A percentile compares a stretch with the other conserved stretches of the same genome.
These are phyloP conservation scores for Ogataea pini DNA, from an alignment of 805 yeast species.

Conservation along the genomic window DNA sequence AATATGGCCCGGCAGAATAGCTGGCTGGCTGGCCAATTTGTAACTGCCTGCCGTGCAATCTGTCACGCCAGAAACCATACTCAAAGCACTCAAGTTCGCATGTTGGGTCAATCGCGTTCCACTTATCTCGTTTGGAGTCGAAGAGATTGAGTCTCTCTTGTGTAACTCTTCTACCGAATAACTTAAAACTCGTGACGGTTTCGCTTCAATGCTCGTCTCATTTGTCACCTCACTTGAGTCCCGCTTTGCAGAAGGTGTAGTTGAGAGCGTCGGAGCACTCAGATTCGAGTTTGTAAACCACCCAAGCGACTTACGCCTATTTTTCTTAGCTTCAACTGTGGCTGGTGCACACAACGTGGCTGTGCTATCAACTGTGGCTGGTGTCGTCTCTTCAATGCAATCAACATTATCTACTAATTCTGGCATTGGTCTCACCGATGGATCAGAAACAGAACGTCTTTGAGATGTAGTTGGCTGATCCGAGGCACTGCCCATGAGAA, in stretches of 20 bases:
- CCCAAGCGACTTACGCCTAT: conserved; percentile 24
- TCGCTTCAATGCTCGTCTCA: not conserved
- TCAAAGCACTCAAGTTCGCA: conserved; percentile 1
- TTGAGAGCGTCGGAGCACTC: conserved; percentile 20
- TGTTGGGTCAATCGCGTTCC: not conserved
- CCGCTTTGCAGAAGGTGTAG: not conserved
- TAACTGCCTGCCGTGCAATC: conserved; percentile 6
- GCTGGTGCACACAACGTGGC: too few relatives aligned
- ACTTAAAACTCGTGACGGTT: conserved; percentile 5
- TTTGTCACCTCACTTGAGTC: not conserved
- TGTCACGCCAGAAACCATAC: not conserved
- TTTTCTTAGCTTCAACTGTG: conserved; percentile 8
- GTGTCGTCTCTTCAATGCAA: not conserved
- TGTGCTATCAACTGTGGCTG: not conserved
- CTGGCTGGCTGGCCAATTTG: conserved; percentile 8
- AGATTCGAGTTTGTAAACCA: conserved; percentile 28
- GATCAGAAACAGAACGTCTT: conserved; percentile 17
- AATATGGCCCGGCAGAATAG: not conserved
- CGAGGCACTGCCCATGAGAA: conserved; percentile 7
- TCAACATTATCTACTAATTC: not conserved
- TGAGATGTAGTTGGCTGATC: conserved; percentile 1
- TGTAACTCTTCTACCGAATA: conserved; percentile 13
- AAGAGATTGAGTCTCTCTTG: not conserved
- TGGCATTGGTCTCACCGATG: conserved; percentile 3
- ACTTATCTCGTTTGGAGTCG: not conserved